Conservation (phyloP, 768 basidiomycete genomes). For the Collybia sordida region DNA sequence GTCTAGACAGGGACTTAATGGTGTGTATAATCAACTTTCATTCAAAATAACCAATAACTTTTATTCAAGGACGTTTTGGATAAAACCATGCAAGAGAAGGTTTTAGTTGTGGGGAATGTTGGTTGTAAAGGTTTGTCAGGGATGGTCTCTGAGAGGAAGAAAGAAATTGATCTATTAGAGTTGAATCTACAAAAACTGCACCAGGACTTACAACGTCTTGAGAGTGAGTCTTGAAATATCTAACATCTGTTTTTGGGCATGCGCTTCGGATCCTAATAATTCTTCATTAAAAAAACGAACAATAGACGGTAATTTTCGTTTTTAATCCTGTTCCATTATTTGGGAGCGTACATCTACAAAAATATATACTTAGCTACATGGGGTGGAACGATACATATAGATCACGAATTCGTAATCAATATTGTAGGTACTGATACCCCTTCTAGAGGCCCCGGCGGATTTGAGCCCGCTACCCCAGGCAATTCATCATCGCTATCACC, state of each 20-base stretch:
- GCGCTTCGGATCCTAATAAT: no score
- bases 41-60: slow-evolving; percentile 1
- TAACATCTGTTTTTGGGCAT: no score
- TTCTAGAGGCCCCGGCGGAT: slow-evolving; percentile 1
- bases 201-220: slow-evolving; percentile 26
- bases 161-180: slow-evolving; percentile 42
- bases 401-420: slow-evolving; percentile 11
- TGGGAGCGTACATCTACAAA: slow-evolving; percentile 2
- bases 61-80: slow-evolving; percentile 42
- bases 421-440: slow-evolving; percentile 20
- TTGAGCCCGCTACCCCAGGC: slow-evolving; percentile 7
- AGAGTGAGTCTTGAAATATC: slow-evolving; percentile 5
- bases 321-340: no score
- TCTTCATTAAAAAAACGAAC: no score
- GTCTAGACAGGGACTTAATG: slow-evolving; percentile 63
- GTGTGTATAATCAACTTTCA: slow-evolving; percentile 30
- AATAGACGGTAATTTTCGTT: no score
- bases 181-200: slow-evolving; percentile 43
- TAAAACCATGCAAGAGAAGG: slow-evolving; percentile 48
- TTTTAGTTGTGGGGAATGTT: slow-evolving; percentile 48
- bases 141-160: slow-evolving; percentile 37
- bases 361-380: slow-evolving; percentile 1
- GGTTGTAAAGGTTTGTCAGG: slow-evolving; percentile 47
- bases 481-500: slow-evolving; percentile 56
- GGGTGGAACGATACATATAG: slow-evolving; percentile 5